Conservation (phyloP, 129 eudicot genomes). For the Flaveria linearis region DNA sequence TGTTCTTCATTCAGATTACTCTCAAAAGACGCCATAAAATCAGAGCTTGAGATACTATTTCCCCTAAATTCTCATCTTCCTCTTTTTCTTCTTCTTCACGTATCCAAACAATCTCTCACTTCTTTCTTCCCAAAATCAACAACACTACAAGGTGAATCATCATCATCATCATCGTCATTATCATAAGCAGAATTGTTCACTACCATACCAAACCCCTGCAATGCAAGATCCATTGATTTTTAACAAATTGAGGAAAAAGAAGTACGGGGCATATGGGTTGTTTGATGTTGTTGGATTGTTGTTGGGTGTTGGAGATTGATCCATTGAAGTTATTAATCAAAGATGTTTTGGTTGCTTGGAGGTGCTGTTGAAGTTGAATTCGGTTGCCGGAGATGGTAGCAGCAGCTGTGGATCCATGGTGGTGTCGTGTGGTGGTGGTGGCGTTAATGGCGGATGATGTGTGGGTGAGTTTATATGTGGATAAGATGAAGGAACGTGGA, state of each 20-base stretch:
- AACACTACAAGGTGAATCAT: constrained; percentile 42
- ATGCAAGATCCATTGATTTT: constrained; percentile 38
- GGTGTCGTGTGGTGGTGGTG: too few relatives aligned
- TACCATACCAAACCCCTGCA: constrained; percentile 50
- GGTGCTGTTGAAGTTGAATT: too few relatives aligned
- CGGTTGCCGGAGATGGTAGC: too few relatives aligned
- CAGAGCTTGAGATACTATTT: constrained; percentile 52
- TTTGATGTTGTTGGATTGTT: constrained; percentile 13
- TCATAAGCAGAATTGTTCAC: constrained; percentile 63
- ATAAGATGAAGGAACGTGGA: too few relatives aligned
- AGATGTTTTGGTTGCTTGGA: constrained; percentile 42
- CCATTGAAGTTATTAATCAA: constrained; percentile 32
- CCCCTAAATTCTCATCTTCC: constrained; percentile 44
- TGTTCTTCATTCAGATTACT: too few relatives aligned
- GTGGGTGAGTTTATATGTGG: too few relatives aligned
- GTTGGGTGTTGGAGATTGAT: constrained; percentile 28
- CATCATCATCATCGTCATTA: constrained; percentile 22
- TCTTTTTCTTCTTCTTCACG: constrained; percentile 14
- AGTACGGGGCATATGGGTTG: constrained; percentile 34
- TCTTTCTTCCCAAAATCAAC: constrained; percentile 33
- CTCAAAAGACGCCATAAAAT: constrained; percentile 45
- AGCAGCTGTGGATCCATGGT: too few relatives aligned
- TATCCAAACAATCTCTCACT: constrained; percentile 34
- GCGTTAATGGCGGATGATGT: too few relatives aligned
- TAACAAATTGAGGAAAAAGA: not conserved